Evolutionary conservation across 352 stramenopile species (phyloP).

Genomic region (Phytophthora sp.): DNA sequence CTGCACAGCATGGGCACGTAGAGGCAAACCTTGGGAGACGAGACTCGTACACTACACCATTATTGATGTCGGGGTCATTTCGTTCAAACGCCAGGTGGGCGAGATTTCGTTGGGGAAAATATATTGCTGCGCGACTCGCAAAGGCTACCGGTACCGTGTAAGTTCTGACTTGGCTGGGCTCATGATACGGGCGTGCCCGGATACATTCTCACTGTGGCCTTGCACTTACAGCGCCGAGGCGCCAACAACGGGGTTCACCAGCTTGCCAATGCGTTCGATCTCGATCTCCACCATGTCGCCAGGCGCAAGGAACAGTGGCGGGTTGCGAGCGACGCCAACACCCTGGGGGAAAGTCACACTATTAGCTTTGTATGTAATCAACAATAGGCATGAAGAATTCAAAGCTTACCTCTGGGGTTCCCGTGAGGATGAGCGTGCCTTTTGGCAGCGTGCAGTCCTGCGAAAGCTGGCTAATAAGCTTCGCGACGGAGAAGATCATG

Average conservation of each 20-base stretch:
- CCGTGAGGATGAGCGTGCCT: slow-evolving; percentile 90
- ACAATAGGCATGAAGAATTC: too few relatives aligned
- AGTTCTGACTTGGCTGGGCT: background rate
- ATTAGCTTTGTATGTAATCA: background rate
- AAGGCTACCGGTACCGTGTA: slow-evolving; percentile 1
- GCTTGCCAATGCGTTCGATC: slow-evolving; percentile 90
- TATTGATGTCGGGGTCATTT: slow-evolving; percentile 13
- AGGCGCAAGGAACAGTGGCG: slow-evolving; percentile 83
- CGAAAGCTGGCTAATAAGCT: slow-evolving; percentile 90
- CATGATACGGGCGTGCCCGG: background rate
- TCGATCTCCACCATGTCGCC: slow-evolving; percentile 92
- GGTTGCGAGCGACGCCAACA: slow-evolving; percentile 88
- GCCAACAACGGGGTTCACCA: slow-evolving; percentile 84
- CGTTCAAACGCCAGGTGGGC: slow-evolving; percentile 21
- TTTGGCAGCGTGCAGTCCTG: slow-evolving; percentile 89
- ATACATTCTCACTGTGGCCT: too few relatives aligned
- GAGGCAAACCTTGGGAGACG: slow-evolving; percentile 29
- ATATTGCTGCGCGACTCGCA: slow-evolving; percentile 8
- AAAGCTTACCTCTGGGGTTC: slow-evolving; percentile 86
- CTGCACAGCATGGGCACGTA: slow-evolving; percentile 1
- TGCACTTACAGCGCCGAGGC: slow-evolving; percentile 63
- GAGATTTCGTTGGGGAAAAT: slow-evolving; percentile 12
- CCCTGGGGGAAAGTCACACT: slow-evolving; percentile 44
- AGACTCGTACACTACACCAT: slow-evolving; percentile 7
- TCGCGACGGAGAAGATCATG: slow-evolving; percentile 92